phyloP scores from a whole-genome alignment of 2,329 filamentous ascomycete genomes.

The Boeremia exigua region DNA sequence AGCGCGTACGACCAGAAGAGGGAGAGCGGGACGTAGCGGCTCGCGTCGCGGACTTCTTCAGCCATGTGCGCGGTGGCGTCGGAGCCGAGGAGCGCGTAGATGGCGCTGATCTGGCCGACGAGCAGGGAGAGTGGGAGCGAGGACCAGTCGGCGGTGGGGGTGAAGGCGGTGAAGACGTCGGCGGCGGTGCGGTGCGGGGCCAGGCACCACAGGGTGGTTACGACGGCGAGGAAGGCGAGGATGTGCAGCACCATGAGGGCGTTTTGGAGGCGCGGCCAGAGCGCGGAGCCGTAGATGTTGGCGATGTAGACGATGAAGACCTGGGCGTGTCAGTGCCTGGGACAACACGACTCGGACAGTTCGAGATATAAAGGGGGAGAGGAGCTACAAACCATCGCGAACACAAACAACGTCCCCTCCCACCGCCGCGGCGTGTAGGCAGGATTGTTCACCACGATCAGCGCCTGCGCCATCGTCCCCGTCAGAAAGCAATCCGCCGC shows the following conservation, averaged over 20 bases:
- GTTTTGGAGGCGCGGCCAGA: too few relatives aligned
- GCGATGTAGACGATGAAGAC: background rate
- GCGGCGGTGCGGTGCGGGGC: slow-evolving; percentile 23
- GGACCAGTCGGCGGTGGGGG: slow-evolving; percentile 44
- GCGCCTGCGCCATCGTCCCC: slow-evolving; percentile 38
- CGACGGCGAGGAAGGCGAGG: slow-evolving; percentile 49
- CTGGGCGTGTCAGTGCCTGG: background rate
- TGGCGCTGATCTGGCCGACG: slow-evolving; percentile 40
- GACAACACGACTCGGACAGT: background rate
- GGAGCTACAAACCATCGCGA: slow-evolving; percentile 35
- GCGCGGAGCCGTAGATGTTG: too few relatives aligned
- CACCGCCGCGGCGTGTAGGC: slow-evolving; percentile 50
- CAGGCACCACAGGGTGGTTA: slow-evolving; percentile 40
- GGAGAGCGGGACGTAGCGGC: slow-evolving; percentile 38
- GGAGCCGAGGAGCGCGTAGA: slow-evolving; percentile 34
- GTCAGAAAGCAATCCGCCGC: slow-evolving; percentile 39
- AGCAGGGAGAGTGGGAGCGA: slow-evolving; percentile 40
- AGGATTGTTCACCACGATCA: slow-evolving; percentile 47
- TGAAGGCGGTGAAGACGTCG: slow-evolving; percentile 34
- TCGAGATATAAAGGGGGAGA: too few relatives aligned
- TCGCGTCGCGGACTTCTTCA: slow-evolving; percentile 39
- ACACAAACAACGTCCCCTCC: slow-evolving; percentile 58
- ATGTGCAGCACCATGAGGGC: slow-evolving; percentile 41
- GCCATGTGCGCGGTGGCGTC: slow-evolving; percentile 38
- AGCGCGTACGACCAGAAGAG: slow-evolving; percentile 48